Evolutionary conservation across 2,329 filamentous ascomycete species (phyloP).

Genomic region (Albophoma yamanashiensis): DNA sequence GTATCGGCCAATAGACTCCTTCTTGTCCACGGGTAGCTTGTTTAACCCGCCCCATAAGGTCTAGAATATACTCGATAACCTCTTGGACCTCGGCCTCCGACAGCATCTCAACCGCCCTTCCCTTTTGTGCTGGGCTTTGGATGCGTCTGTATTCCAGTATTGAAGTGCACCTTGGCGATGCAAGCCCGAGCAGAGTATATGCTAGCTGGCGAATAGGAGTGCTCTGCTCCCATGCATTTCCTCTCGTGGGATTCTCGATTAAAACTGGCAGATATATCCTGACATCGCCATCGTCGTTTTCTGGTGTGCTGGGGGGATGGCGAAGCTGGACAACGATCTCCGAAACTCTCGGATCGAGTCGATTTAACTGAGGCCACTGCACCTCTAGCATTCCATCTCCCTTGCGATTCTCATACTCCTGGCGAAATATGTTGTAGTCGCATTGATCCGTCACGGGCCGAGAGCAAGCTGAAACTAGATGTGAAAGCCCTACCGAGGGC

Average conservation of each 20-base stretch:
- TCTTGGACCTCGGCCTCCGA: conserved; percentile 1
- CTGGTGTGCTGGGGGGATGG: background rate
- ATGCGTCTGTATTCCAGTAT: conserved; percentile 28
- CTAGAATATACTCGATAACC: conserved; percentile 9
- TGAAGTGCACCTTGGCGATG: conserved; percentile 6
- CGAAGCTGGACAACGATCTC: conserved; percentile 24
- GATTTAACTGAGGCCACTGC: conserved; percentile 6
- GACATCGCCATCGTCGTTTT: conserved; percentile 9
- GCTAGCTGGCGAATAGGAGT: conserved; percentile 38
- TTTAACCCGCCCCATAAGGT: conserved; percentile 7
- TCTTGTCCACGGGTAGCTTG: background rate
- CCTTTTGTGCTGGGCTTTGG: conserved; percentile 16
- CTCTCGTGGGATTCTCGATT: conserved; percentile 42
- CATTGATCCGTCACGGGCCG: conserved; percentile 8
- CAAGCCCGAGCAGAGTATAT: conserved; percentile 35
- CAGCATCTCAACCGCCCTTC: conserved; percentile 12
- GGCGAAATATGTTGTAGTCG: conserved; percentile 18
- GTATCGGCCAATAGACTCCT: conserved; percentile 12
- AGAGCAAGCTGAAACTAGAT: conserved; percentile 17
- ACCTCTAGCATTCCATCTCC: background rate
- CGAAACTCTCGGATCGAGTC: conserved; percentile 26
- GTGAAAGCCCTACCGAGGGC: conserved; percentile 16
- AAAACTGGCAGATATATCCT: conserved; percentile 57
- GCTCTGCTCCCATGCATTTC: conserved; percentile 47
- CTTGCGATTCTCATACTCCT: conserved; percentile 19